Conservation (phyloP, 148 eudicot species). For the Fallopia convolvulus region DNA sequence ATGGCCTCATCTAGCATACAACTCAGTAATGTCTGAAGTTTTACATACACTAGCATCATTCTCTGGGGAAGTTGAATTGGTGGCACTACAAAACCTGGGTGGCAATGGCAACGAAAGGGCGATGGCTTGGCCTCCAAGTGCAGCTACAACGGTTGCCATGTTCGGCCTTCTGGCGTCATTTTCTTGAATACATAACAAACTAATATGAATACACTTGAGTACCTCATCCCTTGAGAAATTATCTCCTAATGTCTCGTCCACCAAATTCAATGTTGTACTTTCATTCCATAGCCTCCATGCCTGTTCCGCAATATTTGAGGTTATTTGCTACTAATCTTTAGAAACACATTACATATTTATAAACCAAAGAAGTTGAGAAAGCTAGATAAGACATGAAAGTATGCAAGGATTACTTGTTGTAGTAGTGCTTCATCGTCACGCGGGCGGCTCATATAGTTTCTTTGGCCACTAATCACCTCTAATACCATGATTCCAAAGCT, state of each 20-base stretch:
- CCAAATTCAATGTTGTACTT: slow-evolving; percentile 12
- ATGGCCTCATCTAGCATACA: neutral
- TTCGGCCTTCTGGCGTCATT: slow-evolving; percentile 20
- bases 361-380: neutral
- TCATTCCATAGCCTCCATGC: slow-evolving; percentile 40
- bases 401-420: slow-evolving; percentile 10
- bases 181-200: slow-evolving; percentile 29
- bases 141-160: slow-evolving; percentile 22
- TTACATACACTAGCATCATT: neutral
- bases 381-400: neutral
- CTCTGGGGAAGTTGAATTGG: neutral
- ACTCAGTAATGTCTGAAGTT: neutral
- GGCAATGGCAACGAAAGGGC: slow-evolving; percentile 14
- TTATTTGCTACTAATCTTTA: no score
- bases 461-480: slow-evolving; percentile 27
- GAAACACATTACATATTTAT: neutral
- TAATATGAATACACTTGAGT: slow-evolving; percentile 26
- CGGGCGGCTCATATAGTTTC: neutral
- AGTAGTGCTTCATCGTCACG: slow-evolving; percentile 18
- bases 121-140: slow-evolving; percentile 16
- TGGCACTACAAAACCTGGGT: neutral
- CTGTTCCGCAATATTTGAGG: slow-evolving; percentile 7
- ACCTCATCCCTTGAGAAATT: slow-evolving; percentile 18
- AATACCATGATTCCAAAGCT: slow-evolving; percentile 29
- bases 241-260: slow-evolving; percentile 14